phyloP scores from a whole-genome alignment of 345 rosid species.

The Nephelium lappaceum region DNA sequence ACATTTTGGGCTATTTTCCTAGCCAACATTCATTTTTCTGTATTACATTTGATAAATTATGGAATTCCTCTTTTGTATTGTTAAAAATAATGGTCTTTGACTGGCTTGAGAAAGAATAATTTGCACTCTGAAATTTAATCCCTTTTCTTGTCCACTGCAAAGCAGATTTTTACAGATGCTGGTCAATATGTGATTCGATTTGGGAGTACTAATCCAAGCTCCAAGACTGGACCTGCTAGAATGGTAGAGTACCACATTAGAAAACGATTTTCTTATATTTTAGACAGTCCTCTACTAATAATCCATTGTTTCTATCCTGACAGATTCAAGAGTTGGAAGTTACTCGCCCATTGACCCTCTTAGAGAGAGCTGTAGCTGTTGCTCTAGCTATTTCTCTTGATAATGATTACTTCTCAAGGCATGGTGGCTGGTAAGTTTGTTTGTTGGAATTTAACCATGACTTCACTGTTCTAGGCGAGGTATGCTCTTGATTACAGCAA shows the following conservation, averaged over 20 bases:
- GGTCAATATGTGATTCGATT: conserved; percentile 95
- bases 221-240: conserved; percentile 58
- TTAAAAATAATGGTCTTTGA: not conserved
- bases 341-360: conserved; percentile 58
- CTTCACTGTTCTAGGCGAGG: not conserved
- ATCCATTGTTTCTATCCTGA: conserved; percentile 10
- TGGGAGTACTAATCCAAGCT: conserved; percentile 67
- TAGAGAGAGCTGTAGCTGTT: conserved; percentile 82
- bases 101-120: not conserved
- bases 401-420: conserved; percentile 94
- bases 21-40: not conserved
- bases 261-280: not conserved
- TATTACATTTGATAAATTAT: not conserved
- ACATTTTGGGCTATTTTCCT: not conserved
- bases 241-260: conserved; percentile 39
- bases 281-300: not conserved
- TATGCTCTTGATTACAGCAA: not conserved
- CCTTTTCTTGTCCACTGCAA: conserved; percentile 9
- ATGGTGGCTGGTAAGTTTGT: conserved; percentile 76
- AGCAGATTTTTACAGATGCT: conserved; percentile 95
- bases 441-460: not conserved
- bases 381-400: conserved; percentile 95
- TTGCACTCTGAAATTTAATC: not conserved
- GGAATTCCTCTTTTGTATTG: not conserved
- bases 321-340: conserved; percentile 89